These are phyloP conservation scores for Talaromyces sp. DNA, from an alignment of 2,329 filamentous ascomycete genomes.

Conservation along the genomic window DNA sequence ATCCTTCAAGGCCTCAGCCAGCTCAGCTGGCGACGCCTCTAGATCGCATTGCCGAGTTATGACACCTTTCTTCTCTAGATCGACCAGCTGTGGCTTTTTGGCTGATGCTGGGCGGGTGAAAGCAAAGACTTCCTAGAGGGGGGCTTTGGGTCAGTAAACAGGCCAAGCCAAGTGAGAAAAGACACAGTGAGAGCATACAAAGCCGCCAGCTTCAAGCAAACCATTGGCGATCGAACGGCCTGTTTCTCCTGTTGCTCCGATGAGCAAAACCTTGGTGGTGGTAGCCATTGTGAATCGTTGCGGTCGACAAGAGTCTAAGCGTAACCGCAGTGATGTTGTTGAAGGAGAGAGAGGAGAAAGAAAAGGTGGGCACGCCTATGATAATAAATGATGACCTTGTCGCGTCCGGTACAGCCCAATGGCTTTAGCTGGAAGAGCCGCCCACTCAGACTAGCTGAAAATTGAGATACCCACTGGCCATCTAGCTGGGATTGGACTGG, in stretches of 20 bases:
- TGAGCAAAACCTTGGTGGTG: slow-evolving; percentile 17
- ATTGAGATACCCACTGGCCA: background rate
- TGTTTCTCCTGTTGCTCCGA: slow-evolving; percentile 26
- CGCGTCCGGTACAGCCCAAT: background rate
- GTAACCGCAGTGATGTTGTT: background rate
- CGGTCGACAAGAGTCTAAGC: background rate
- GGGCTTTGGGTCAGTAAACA: background rate
- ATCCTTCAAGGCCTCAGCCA: slow-evolving; percentile 17
- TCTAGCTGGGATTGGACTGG: background rate
- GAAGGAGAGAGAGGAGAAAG: background rate
- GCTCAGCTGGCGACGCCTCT: slow-evolving; percentile 1
- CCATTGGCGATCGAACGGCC: slow-evolving; percentile 23
- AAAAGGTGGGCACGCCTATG: background rate
- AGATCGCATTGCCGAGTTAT: slow-evolving; percentile 23
- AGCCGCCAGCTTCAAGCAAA: slow-evolving; percentile 17
- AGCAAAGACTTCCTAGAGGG: slow-evolving; percentile 37
- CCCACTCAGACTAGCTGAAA: background rate
- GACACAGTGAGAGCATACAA: slow-evolving; percentile 13
- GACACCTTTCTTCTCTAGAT: slow-evolving; percentile 34
- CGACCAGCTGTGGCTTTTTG: slow-evolving; percentile 34
- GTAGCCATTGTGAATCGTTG: slow-evolving; percentile 6
- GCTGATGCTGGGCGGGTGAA: slow-evolving; percentile 40
- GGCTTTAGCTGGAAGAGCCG: background rate
- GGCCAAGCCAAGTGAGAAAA: background rate
- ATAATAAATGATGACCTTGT: background rate